Base-by-base conservation (phyloP, 2,329 filamentous ascomycete genomes). In the Arthroderma uncinatum region DNA sequence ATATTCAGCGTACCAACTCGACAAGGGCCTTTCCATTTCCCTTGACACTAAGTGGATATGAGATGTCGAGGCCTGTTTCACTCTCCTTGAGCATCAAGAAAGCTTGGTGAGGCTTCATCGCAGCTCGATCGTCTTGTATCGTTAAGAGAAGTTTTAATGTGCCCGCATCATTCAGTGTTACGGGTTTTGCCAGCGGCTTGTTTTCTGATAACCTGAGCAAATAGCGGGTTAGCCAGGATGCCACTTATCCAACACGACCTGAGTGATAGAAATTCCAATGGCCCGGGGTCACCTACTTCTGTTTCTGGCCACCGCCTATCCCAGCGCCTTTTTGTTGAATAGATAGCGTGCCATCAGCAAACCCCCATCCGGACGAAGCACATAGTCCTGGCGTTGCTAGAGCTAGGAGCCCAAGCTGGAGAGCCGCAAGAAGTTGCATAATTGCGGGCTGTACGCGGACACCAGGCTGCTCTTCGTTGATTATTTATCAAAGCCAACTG, bases 101-200 rank as follows among this genome's bases (percentile, higher is more conserved):
- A 4, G 90, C 90, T 74, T 98, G 93, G 73, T 98, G 93, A 64
- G 93, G 89, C 63, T 87, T 83, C 78, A 90, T 92, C 50, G 82
- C 80, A 64, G 83, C 85, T 73, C 84, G 83, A 68, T 82, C 84
- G 67, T 95, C 89, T 69, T 86, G 86, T 7, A 89, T 81, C 34
- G 89, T 95, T 66, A 98, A 76, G 63, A 83, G 74, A 63, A 98
- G 76, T 76, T 93, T 95, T 67, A 97, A 77, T 42, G 83, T 83
- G 68, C 94, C 90, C 56, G 81, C 71, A 56, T 79, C 73, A 61
- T 83, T 82, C 61, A 97, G 77, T 9, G 78, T 72, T 42, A 96
- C 70, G 10, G 84, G 73, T 53, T 82, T 82, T 55, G 81, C 74
- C 61, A 91, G 77, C 16, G 83, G 79, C 7, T 79, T 76, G 61